phyloP scores from a whole-genome alignment of 2,329 filamentous ascomycete species.

The Aspergillus jensenii region DNA sequence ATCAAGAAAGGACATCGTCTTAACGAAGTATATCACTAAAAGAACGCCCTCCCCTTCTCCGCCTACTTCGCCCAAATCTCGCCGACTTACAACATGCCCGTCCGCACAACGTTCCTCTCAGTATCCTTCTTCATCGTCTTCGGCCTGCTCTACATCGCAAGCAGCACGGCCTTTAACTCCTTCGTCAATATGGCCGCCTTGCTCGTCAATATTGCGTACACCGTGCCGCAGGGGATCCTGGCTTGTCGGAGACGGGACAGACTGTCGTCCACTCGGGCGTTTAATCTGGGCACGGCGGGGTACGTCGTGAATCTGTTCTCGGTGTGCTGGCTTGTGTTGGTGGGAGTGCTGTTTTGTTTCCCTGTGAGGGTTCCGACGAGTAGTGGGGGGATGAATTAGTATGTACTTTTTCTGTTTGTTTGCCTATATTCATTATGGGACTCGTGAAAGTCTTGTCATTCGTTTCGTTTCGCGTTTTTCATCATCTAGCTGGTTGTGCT shows the following conservation, averaged over 20 bases:
- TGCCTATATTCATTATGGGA: neutral
- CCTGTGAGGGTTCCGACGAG: neutral
- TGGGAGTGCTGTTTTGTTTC: conserved; percentile 6
- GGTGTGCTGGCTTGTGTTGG: conserved; percentile 6
- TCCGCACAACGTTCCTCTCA: conserved; percentile 28
- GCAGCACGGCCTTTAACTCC: conserved; percentile 33
- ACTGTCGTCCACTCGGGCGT: conserved; percentile 17
- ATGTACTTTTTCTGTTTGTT: neutral
- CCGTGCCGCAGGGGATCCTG: conserved; percentile 45
- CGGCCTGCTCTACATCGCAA: conserved; percentile 34
- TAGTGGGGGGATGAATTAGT: conserved; percentile 2
- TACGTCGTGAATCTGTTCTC: conserved; percentile 6
- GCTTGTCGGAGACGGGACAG: conserved; percentile 34
- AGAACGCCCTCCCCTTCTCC: conserved; percentile 14
- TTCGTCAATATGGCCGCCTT: conserved; percentile 36
- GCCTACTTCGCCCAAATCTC: conserved; percentile 16
- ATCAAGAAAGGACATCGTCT: neutral
- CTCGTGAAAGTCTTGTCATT: neutral
- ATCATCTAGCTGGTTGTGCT: neutral
- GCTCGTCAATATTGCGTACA: conserved; percentile 40
- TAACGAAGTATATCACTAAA: neutral
- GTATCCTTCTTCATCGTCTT: conserved; percentile 28
- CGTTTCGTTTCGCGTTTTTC: too few relatives aligned
- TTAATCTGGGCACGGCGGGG: conserved; percentile 12
- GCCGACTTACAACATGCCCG: conserved; percentile 17